Percentiles rank a stretch among this genome's conserved stretches.
Evolutionary conservation across 2,329 filamentous ascomycete genomes (phyloP).

Genomic region (Ophiocordyceps polyrhachis-furcata): DNA sequence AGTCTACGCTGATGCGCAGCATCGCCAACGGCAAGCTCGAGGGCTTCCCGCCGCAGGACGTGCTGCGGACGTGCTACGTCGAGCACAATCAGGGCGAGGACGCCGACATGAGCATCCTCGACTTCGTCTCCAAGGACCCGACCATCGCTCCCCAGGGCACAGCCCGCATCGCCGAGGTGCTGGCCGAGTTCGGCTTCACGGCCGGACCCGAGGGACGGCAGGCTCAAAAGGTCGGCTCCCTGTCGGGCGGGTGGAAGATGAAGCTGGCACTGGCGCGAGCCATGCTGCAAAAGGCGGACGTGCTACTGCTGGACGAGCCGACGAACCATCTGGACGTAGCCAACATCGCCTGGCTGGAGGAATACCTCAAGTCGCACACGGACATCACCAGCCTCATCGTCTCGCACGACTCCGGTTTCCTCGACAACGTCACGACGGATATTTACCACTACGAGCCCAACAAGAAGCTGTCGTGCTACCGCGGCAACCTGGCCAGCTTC

Average conservation of each 20-base stretch:
- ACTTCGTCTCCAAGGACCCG: slow-evolving; percentile 82
- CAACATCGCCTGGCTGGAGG: slow-evolving; percentile 90
- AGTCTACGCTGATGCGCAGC: slow-evolving; percentile 96
- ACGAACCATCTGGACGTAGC: slow-evolving; percentile 96
- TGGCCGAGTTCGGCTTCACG: slow-evolving; percentile 88
- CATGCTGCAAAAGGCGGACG: slow-evolving; percentile 94
- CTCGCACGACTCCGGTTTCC: slow-evolving; percentile 92
- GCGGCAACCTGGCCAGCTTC: slow-evolving; percentile 66
- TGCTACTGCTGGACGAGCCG: slow-evolving; percentile 90
- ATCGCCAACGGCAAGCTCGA: slow-evolving; percentile 93
- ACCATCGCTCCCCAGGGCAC: slow-evolving; percentile 60
- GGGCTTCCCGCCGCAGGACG: slow-evolving; percentile 83
- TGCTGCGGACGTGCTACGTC: slow-evolving; percentile 90
- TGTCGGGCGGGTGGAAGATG: slow-evolving; percentile 99
- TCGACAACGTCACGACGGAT: slow-evolving; percentile 94
- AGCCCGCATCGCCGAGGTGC: slow-evolving; percentile 66
- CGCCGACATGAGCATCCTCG: slow-evolving; percentile 85
- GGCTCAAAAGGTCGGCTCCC: slow-evolving; percentile 73
- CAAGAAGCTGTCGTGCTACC: slow-evolving; percentile 84
- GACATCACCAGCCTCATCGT: slow-evolving; percentile 97
- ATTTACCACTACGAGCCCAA: slow-evolving; percentile 95
- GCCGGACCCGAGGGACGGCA: slow-evolving; percentile 77
- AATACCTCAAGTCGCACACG: slow-evolving; percentile 87
- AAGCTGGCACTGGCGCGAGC: slow-evolving; percentile 90
- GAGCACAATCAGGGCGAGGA: slow-evolving; percentile 99